Evolutionary conservation across 305 asterid genomes (phyloP).

Genomic region (Stenogyne calaminthoides): DNA sequence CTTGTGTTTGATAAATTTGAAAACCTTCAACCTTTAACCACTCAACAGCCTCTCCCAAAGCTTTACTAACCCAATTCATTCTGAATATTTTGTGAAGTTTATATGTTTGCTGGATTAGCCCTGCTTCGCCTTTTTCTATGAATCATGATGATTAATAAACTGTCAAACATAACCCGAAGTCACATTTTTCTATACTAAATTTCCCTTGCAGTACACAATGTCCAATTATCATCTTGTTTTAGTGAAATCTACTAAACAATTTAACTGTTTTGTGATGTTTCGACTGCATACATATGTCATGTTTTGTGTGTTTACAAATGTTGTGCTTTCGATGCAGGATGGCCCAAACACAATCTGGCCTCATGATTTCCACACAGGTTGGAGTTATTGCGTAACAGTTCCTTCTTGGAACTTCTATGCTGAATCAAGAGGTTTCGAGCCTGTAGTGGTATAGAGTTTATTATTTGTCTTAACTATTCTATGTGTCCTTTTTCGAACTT

Average conservation of each 20-base stretch:
- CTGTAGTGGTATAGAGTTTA: slow-evolving; percentile 55
- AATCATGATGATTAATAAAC: slow-evolving; percentile 1
- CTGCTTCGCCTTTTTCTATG: neutral
- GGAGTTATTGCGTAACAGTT: slow-evolving; percentile 77
- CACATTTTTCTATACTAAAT: neutral
- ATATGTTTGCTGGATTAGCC: neutral
- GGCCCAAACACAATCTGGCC: slow-evolving; percentile 72
- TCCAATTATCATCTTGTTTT: slow-evolving; percentile 12
- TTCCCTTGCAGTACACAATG: neutral
- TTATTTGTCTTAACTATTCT: slow-evolving; percentile 7
- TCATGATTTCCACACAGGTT: slow-evolving; percentile 61
- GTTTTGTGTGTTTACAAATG: slow-evolving; percentile 15
- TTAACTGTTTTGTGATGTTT: slow-evolving; percentile 1
- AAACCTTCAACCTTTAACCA: neutral
- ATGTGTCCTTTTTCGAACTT: neutral
- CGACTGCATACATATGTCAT: neutral
- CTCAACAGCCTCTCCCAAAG: neutral
- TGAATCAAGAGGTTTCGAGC: slow-evolving; percentile 53
- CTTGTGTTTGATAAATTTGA: neutral
- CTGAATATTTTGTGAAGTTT: neutral
- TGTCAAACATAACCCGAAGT: neutral
- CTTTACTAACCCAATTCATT: neutral
- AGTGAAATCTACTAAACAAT: slow-evolving; percentile 1
- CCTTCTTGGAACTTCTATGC: slow-evolving; percentile 67
- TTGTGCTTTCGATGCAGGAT: slow-evolving; percentile 44